Evolutionary conservation across 139 green algal species (phyloP).

Genomic region (Spirogloea muscicola): DNA sequence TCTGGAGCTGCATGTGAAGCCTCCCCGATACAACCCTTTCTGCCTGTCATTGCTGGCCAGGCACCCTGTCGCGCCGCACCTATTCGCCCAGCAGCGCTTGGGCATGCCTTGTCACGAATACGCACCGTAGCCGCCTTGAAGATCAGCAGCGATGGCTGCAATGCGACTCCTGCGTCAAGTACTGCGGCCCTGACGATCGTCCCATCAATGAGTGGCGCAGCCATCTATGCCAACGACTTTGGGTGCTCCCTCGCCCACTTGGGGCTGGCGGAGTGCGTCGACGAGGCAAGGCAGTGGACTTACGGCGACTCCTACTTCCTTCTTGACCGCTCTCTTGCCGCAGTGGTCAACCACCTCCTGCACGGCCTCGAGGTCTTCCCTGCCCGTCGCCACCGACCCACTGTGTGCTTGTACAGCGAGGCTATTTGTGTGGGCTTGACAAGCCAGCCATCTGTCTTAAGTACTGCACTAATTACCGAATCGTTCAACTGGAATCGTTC

Average conservation of each 20-base stretch:
- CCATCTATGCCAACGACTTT: constrained; percentile 81
- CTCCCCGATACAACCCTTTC: background rate
- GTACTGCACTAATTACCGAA: too few relatives aligned
- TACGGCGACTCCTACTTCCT: constrained; percentile 77
- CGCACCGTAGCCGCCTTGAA: too few relatives aligned
- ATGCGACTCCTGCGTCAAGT: background rate
- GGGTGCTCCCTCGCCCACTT: constrained; percentile 61
- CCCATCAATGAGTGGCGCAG: constrained; percentile 50
- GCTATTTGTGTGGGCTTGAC: too few relatives aligned
- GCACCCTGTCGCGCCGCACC: background rate
- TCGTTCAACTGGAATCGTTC: too few relatives aligned
- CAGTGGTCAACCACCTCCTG: constrained; percentile 55
- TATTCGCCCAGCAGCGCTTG: background rate
- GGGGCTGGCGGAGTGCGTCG: constrained; percentile 70
- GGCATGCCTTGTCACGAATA: too few relatives aligned
- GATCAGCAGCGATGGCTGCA: too few relatives aligned
- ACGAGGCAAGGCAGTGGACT: constrained; percentile 64
- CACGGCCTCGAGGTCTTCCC: background rate
- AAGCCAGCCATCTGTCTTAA: too few relatives aligned
- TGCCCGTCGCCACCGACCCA: too few relatives aligned
- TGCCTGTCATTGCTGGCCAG: background rate
- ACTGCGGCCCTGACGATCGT: background rate
- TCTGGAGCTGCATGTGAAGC: background rate
- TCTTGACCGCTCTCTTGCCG: constrained; percentile 59
- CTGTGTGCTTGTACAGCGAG: too few relatives aligned